phyloP scores from a whole-genome alignment of 768 basidiomycete species.

The Amanita subjunquillea region DNA sequence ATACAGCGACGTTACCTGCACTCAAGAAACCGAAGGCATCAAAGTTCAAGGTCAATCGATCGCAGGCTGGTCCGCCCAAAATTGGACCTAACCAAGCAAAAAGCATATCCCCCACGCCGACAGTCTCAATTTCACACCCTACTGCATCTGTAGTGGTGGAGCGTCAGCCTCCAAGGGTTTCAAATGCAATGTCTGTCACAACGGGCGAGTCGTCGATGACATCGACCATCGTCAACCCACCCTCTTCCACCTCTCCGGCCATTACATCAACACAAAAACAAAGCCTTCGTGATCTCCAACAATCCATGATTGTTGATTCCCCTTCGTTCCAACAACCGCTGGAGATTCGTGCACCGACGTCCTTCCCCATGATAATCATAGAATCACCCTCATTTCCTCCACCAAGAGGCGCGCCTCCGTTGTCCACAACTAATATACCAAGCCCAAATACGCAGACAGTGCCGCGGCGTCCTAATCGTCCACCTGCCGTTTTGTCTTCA shows the following conservation, averaged over 20 bases:
- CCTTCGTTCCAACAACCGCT: slow-evolving; percentile 10
- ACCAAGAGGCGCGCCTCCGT: slow-evolving; percentile 1
- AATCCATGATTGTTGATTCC: slow-evolving; percentile 8
- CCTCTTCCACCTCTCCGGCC: slow-evolving; percentile 23
- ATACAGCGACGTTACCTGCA: slow-evolving; percentile 13
- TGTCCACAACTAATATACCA: too few relatives aligned
- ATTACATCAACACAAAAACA: background rate
- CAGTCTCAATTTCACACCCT: background rate
- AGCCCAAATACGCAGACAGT: background rate
- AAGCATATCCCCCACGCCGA: background rate
- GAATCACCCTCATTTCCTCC: slow-evolving; percentile 23
- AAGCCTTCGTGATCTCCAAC: background rate
- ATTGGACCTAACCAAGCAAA: background rate
- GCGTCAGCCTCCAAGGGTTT: slow-evolving; percentile 1
- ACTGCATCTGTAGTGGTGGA: slow-evolving; percentile 9
- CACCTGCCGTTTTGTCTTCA: slow-evolving; percentile 19
- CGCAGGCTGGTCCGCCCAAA: slow-evolving; percentile 17
- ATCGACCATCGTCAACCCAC: slow-evolving; percentile 7
- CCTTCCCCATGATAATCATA: slow-evolving; percentile 8
- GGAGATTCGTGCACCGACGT: background rate
- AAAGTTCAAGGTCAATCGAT: slow-evolving; percentile 38
- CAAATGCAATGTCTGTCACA: background rate
- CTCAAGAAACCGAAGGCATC: slow-evolving; percentile 30
- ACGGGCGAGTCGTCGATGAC: background rate
- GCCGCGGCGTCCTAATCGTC: slow-evolving; percentile 16